A percentile compares a stretch with the other conserved stretches of the same genome.
These are phyloP conservation scores for Blastomyces silverae DNA, from an alignment of 2,329 filamentous ascomycete genomes.

Conservation along the genomic window DNA sequence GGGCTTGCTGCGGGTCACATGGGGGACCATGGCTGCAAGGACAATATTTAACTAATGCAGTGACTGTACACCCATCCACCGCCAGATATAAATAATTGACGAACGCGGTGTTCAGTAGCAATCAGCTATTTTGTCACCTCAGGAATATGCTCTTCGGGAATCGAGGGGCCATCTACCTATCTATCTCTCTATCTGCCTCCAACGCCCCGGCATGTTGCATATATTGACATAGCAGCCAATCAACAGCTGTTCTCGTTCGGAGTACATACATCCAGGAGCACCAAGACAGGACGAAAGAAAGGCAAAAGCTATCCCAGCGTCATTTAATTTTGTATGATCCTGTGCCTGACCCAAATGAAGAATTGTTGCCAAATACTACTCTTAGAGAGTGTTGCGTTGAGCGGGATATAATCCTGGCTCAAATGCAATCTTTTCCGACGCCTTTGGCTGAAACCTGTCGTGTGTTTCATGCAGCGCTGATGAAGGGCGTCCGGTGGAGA, in stretches of 20 bases:
- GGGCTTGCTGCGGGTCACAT: slow-evolving; percentile 3
- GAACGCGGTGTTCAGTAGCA: too few relatives aligned
- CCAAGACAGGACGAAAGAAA: not conserved
- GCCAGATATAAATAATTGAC: not conserved
- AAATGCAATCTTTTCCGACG: not conserved
- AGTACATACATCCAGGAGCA: not conserved
- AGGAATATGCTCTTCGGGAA: not conserved
- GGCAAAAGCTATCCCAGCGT: not conserved
- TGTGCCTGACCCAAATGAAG: not conserved
- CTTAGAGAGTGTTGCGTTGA: not conserved
- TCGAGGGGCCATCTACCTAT: not conserved
- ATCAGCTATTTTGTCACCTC: not conserved
- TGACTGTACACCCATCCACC: not conserved
- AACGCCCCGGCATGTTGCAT: not conserved
- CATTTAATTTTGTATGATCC: not conserved
- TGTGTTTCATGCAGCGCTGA: not conserved
- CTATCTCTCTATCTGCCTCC: not conserved
- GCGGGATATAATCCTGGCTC: not conserved
- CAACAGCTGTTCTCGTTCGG: not conserved
- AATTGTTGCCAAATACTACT: not conserved
- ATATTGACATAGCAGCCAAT: slow-evolving; percentile 8
- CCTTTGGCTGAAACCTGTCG: not conserved
- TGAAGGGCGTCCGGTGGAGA: not conserved
- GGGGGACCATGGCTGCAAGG: not conserved
- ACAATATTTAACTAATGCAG: too few relatives aligned